phyloP scores from a whole-genome alignment of 176 grass and related monocot species.

The Secale cereale region DNA sequence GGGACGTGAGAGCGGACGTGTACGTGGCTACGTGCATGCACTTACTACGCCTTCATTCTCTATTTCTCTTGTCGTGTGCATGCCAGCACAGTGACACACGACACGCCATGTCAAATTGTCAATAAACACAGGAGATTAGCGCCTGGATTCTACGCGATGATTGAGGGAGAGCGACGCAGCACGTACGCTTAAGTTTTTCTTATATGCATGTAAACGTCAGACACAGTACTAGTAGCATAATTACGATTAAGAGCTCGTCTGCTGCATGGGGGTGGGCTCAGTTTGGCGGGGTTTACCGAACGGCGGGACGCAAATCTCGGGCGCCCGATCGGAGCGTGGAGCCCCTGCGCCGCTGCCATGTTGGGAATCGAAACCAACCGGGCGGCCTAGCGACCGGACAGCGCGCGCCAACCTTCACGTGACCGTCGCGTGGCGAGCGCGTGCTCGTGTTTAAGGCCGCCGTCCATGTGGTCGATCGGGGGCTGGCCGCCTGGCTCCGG shows the following conservation, averaged over 20 bases:
- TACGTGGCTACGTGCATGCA: constrained; percentile 28
- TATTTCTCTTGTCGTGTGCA: not conserved
- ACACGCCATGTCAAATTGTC: no score
- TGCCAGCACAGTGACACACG: not conserved
- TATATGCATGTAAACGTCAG: not conserved
- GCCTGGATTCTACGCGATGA: not conserved
- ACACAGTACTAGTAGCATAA: no score
- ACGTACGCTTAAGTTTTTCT: not conserved
- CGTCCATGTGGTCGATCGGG: constrained; percentile 13
- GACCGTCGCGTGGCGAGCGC: constrained; percentile 29
- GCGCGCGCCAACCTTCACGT: constrained; percentile 40
- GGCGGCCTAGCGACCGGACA: not conserved
- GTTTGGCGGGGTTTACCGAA: constrained; percentile 17
- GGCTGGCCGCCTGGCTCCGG: not conserved
- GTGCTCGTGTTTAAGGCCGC: not conserved
- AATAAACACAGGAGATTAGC: not conserved
- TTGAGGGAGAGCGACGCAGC: not conserved
- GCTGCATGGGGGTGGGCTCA: not conserved
- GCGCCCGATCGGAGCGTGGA: not conserved
- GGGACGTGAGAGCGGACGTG: not conserved
- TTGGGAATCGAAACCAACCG: not conserved
- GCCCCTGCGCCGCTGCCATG: constrained; percentile 24
- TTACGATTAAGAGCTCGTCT: not conserved
- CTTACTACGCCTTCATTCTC: not conserved
- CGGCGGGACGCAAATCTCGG: constrained; percentile 30